Evolutionary conservation across 129 eudicot genomes (phyloP).

Genomic region (Pittosporum tobira): DNA sequence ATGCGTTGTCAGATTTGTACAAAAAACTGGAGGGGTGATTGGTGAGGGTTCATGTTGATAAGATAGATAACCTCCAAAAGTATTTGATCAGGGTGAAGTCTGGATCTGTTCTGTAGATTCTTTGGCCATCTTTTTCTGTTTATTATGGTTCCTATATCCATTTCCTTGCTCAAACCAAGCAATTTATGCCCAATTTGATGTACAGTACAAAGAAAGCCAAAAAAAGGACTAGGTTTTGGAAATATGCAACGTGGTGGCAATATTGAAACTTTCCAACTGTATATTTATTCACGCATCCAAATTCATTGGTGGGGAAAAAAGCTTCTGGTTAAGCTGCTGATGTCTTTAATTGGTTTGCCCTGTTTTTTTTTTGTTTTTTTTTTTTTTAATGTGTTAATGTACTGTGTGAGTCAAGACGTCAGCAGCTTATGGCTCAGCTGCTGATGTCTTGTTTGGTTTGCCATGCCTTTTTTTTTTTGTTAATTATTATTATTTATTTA

Average conservation of each 20-base stretch:
- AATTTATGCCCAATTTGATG: neutral
- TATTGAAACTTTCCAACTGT: neutral
- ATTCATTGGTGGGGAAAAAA: neutral
- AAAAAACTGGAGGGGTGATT: constrained; percentile 28
- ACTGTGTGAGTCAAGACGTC: neutral
- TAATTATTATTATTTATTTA: too few species aligned
- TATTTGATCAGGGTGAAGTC: neutral
- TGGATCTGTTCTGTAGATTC: constrained; percentile 8
- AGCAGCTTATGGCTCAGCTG: too few species aligned
- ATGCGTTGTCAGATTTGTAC: constrained; percentile 54
- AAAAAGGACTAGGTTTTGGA: neutral
- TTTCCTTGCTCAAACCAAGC: constrained; percentile 5
- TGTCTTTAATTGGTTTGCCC: neutral
- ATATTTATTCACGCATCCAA: neutral
- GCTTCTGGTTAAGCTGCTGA: neutral
- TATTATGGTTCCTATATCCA: neutral
- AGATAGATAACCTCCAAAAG: neutral
- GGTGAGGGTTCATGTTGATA: neutral
- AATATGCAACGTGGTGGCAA: neutral
- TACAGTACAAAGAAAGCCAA: constrained; percentile 3
- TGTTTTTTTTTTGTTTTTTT: neutral
- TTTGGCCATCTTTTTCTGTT: neutral
- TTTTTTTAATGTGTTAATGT: too few species aligned
- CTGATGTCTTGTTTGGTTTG: neutral
- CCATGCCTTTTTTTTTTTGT: too few species aligned